Evolutionary conservation across 495 filamentous ascomycete species (phyloP), one percentile per base, ranked within the genome.

Genomic region (Paragyromitra xinjiangensis): DNA sequence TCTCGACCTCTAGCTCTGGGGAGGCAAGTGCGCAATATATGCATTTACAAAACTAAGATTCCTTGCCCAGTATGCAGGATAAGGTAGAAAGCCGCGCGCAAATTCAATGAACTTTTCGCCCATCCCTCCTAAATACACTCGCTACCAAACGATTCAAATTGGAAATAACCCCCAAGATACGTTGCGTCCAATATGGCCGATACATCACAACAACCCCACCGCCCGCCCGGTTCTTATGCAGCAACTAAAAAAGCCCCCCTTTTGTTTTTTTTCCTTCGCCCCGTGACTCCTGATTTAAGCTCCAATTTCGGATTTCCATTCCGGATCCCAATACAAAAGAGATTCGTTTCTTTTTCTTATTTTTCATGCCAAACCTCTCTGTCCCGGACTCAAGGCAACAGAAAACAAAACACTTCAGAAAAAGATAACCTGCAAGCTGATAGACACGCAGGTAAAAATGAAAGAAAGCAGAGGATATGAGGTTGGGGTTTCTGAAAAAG

Each of bases 381-480:
- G 40, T 14, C 19, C 22, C 19, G 40, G 11, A 58, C n/a, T 39
- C 12, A 71, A 7, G 12, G 22, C 62, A 48, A 6, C 0, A 59
- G 9, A 55, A 45, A 26, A 44, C 6, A 37, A 45, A 51, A 61
- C 29, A n/a, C 8, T 29, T 8, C 42, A 53, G n/a, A 67, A 34
- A 50, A 59, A 37, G 12, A 19, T 39, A 34, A 68, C 8, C 71
- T 45, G 56, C 68, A 22, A 34, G 26, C 26, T n/a, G 56, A n/a
- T 61, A 39, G 14, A n/a, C 12, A 34, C 7, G 53, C 29, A n/a
- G 50, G 29, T 37, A 22, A 78, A 39, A 78, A 42, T 6, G 24
- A 78, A 69, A 71, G 39, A 59, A 48, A 71, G n/a, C 42, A 70
- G 39, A 66, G 68, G 44, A 77, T 19, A 59, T 26, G 34, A 59